Evolutionary conservation across 2,329 filamentous ascomycete genomes (phyloP), one percentile per base, ranked within the genome.

Genomic region (Alternaria angustiovoidea): DNA sequence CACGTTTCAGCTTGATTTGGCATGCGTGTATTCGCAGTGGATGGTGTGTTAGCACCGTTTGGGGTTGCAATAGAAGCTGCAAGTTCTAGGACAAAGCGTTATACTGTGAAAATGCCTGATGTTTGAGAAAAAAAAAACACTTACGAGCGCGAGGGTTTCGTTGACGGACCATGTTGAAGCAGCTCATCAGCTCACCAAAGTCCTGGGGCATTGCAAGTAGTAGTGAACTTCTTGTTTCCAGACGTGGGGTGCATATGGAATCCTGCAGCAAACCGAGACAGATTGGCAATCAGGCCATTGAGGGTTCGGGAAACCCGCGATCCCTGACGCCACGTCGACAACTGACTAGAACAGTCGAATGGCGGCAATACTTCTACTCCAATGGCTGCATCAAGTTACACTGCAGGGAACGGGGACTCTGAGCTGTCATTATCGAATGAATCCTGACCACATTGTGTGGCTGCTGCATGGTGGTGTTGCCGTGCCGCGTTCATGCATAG

Each of bases 401-500:
- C 12, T 9, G 8, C 14, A 26, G 3, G 20, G 26, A 14, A n/a
- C 6, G 18, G 38, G 7, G 24, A n/a, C 16, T 39, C 18, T 48
- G 26, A 41, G 36, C 9, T 32, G 28, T 42, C 12, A n/a, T 16
- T 41, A 11, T 56, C 54, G 14, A 51, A 36, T 56, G n/a, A 12
- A 9, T 4, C 4, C 24, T 26, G 28, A 24, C 24, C 12, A 24
- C 54, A 43, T 51, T 57, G 46, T 38, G 47, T 20, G 47, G 22
- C 32, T 38, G 39, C 32, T 43, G 46, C 46, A 44, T 4, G 16
- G 39, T 57, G 47, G 47, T 22, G 30, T 43, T 38, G 51, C 54
- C 30, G 54, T 16, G 54, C 48, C 48, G 39, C 48, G 36, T 16
- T 24, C 14, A 30, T 11, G 54, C 48, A 53, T 48, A 9, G n/a